Conservation (phyloP, 164 flowering plant species). For the Vitis rupestris region DNA sequence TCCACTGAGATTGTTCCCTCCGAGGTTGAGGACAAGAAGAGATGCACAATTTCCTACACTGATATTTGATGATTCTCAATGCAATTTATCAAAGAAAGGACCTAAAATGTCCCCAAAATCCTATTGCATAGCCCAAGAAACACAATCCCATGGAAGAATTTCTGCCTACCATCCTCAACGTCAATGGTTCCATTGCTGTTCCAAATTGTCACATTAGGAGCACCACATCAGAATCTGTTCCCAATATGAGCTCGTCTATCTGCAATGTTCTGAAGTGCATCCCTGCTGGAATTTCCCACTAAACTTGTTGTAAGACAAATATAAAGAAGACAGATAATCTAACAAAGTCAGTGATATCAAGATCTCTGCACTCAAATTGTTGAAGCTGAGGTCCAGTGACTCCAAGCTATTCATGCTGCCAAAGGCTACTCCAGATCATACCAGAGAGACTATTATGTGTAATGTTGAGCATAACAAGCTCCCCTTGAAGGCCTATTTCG, state of each 20-base stretch:
- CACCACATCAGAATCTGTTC: slow-evolving; percentile 13
- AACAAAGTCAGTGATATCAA: slow-evolving; percentile 13
- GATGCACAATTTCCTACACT: slow-evolving; percentile 15
- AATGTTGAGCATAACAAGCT: slow-evolving; percentile 16
- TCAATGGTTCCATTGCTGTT: not conserved
- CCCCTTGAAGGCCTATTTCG: slow-evolving; percentile 17
- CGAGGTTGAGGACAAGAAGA: slow-evolving; percentile 22
- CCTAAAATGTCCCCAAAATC: not conserved
- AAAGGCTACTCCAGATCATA: slow-evolving; percentile 7
- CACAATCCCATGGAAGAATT: not conserved
- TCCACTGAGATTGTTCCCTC: slow-evolving; percentile 8
- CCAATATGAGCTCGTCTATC: slow-evolving; percentile 15
- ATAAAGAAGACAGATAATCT: slow-evolving; percentile 6
- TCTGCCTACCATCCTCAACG: not conserved
- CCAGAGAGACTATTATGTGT: slow-evolving; percentile 15
- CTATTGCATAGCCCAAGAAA: not conserved
- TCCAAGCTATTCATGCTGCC: slow-evolving; percentile 18
- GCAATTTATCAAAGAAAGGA: not conserved
- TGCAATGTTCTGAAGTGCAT: slow-evolving; percentile 14
- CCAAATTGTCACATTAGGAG: slow-evolving; percentile 3
- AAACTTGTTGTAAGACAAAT: slow-evolving; percentile 23
- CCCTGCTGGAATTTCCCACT: slow-evolving; percentile 24
- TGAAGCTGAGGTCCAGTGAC: slow-evolving; percentile 18
- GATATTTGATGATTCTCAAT: not conserved
- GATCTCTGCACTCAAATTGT: slow-evolving; percentile 12